Evolutionary conservation across 805 yeast genomes (phyloP).

Genomic region (Starmerella khaoyaiensis): DNA sequence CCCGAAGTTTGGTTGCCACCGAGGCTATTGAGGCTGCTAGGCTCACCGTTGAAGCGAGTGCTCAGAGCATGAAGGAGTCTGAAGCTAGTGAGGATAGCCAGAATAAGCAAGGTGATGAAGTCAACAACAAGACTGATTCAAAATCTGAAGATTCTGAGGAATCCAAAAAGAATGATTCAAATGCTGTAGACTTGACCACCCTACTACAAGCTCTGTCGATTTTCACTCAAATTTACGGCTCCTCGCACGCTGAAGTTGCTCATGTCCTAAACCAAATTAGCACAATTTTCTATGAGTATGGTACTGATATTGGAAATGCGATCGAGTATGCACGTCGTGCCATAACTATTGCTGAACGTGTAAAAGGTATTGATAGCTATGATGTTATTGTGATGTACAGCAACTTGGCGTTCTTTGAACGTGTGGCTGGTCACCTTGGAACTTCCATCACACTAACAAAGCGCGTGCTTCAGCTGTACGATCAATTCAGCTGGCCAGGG

Average conservation of each 20-base stretch:
- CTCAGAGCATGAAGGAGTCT: not conserved
- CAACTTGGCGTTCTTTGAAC: conserved; percentile 64
- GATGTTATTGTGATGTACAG: conserved; percentile 60
- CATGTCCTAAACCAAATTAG: conserved; percentile 54
- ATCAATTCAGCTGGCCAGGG: conserved; percentile 41
- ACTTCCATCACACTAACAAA: conserved; percentile 51
- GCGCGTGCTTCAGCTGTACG: conserved; percentile 49
- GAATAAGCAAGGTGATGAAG: not conserved
- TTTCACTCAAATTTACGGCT: conserved; percentile 74
- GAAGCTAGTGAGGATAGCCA: not conserved
- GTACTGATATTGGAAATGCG: conserved; percentile 46
- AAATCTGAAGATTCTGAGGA: conserved; percentile 6
- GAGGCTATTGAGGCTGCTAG: conserved; percentile 42
- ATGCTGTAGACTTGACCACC: conserved; percentile 33
- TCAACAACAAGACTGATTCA: not conserved
- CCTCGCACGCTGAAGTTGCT: conserved; percentile 67
- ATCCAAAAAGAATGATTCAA: conserved; percentile 26
- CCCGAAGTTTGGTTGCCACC: conserved; percentile 53
- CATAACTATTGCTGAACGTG: conserved; percentile 62
- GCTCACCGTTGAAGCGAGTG: conserved; percentile 13
- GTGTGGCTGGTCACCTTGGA: conserved; percentile 41
- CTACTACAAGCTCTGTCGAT: conserved; percentile 58
- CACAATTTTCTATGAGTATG: conserved; percentile 45
- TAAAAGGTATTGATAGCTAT: conserved; percentile 64
- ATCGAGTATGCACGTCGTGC: conserved; percentile 54